Percentiles rank a stretch among this genome's conserved stretches.
Conservation (phyloP, 768 basidiomycete species). For the Amanita brunnescens region DNA sequence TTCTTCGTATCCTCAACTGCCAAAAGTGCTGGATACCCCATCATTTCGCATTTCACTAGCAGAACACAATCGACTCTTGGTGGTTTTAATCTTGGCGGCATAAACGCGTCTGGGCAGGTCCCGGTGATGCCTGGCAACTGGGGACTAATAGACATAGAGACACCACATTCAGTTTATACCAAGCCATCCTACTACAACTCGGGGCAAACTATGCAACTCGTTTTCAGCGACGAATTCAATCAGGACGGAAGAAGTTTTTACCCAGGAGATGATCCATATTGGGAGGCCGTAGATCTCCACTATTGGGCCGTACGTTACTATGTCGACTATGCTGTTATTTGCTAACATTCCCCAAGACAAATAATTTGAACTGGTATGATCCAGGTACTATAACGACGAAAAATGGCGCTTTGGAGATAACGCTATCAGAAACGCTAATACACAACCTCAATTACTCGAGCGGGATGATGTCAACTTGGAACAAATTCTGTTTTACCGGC, state of each 20-base stretch:
- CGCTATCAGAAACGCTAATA: conserved; percentile 52
- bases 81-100: conserved; percentile 70
- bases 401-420: conserved; percentile 69
- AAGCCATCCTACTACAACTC: conserved; percentile 45
- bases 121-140: conserved; percentile 54
- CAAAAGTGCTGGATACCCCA: conserved; percentile 52
- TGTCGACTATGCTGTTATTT: neutral
- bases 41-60: conserved; percentile 47
- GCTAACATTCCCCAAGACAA: conserved; percentile 32
- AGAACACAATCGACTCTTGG: conserved; percentile 38
- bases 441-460: conserved; percentile 70
- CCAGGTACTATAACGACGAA: conserved; percentile 69
- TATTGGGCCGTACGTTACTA: conserved; percentile 52
- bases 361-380: conserved; percentile 85
- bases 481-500: conserved; percentile 93
- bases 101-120: conserved; percentile 68
- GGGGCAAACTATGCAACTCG: conserved; percentile 48
- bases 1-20: neutral
- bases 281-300: conserved; percentile 78
- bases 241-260: conserved; percentile 72
- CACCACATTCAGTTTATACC: conserved; percentile 52
- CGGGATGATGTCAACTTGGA: conserved; percentile 65
- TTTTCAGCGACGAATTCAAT: conserved; percentile 90
- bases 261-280: conserved; percentile 84
- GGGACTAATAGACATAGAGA: conserved; percentile 70